Evolutionary conservation across 176 grass and related monocot genomes (phyloP).

Genomic region (Canna indica): DNA sequence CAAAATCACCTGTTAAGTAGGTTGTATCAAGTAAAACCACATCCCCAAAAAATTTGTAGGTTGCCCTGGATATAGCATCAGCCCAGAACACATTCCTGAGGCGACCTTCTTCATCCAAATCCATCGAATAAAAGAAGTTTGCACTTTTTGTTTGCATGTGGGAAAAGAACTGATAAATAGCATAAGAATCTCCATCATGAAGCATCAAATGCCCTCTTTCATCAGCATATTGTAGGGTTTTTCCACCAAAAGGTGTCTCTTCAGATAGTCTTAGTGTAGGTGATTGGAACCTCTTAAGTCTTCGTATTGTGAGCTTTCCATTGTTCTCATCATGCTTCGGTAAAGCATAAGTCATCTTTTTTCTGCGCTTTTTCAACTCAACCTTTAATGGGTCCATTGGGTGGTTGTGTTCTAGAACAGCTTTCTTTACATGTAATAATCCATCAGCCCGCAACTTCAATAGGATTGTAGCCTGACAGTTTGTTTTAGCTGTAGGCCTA

Average conservation of each 20-base stretch:
- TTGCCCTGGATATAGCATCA: conserved; percentile 74
- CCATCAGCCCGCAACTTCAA: conserved; percentile 80
- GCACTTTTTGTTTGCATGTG: conserved; percentile 49
- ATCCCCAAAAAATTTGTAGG: conserved; percentile 59
- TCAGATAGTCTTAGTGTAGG: conserved; percentile 5
- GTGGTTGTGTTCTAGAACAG: conserved; percentile 87
- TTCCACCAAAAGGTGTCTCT: conserved; percentile 44
- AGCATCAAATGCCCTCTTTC: conserved; percentile 61
- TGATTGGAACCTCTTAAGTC: conserved; percentile 29
- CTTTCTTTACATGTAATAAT: conserved; percentile 65
- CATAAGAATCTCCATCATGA: conserved; percentile 52
- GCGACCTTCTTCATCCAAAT: conserved; percentile 56
- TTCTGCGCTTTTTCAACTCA: conserved; percentile 45
- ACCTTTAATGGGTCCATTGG: conserved; percentile 45
- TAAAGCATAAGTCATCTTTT: conserved; percentile 52
- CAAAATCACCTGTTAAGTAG: conserved; percentile 65
- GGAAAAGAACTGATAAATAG: conserved; percentile 60
- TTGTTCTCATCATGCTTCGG: conserved; percentile 25
- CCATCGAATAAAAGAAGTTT: conserved; percentile 69
- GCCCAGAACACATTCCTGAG: conserved; percentile 66
- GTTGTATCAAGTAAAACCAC: conserved; percentile 52
- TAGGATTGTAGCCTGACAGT: conserved; percentile 70
- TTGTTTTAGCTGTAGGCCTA: conserved; percentile 70
- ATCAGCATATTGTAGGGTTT: conserved; percentile 34
- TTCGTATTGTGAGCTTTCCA: conserved; percentile 8